Base-by-base conservation (phyloP, 495 filamentous ascomycete genomes). In the Viridothelium virens region DNA sequence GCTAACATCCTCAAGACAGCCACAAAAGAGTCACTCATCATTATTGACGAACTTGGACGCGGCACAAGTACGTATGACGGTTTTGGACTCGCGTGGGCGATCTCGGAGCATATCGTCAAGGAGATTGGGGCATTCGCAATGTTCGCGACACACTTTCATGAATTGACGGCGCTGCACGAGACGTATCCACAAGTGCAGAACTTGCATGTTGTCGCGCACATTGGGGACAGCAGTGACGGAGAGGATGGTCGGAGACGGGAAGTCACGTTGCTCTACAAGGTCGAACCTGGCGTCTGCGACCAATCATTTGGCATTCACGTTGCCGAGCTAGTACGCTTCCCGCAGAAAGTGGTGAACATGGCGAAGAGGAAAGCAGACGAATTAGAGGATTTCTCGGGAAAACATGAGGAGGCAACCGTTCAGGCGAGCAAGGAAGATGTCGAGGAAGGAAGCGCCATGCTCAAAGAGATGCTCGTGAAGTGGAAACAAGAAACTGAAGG, bases 281-380 rank as follows among this genome's bases (percentile, higher is more conserved):
- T 98, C 53, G 90, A 92, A 70, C 90, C 91, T 3, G 95, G 94
- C 46, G 87, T 97, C 70, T 96, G 91, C 79, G 94, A 99, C 74
- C 94, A 98, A 76, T 91, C 87, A 46, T 98, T 98, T 77, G 94
- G 94, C 70, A 98, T 98, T 74, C 94, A 98, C 75, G 94, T 99
- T 12, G 94, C 94, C 10, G 94, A 99, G 79, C 85, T 99, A 1
- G 94, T 99, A 9, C 85, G 92, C n/a, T 99, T 99, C 81, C 94
- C 94, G 2, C 86, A 89, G 63, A 99, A 97, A 77, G 94, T 99
- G 4, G 89, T 99, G 64, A 91, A 91, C 71, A 99, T 97, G 94
- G 94, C 94, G 36, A 96, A 95, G 78, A 85, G 94, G 67, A 97
- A 97, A 78, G 94, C 94, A 1, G 94, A 96, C 75, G 94, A 99